phyloP scores from a whole-genome alignment of 2,329 filamentous ascomycete genomes.

The Zymoseptoria crescenta region DNA sequence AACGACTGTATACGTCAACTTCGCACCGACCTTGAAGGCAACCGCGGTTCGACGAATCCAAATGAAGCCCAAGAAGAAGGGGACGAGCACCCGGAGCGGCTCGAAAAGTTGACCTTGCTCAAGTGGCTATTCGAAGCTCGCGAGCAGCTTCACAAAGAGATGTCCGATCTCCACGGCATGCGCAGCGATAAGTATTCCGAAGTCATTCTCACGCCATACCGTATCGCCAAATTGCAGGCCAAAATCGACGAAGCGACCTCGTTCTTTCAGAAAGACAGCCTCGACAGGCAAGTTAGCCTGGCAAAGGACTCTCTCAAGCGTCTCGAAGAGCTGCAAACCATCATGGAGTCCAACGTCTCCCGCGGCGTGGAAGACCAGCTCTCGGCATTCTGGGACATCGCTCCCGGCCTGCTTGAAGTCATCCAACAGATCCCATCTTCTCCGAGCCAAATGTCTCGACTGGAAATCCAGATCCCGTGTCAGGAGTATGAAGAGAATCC shows the following conservation, averaged over 20 bases:
- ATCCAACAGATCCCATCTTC: constrained; percentile 68
- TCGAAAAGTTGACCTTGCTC: constrained; percentile 87
- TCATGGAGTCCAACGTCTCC: constrained; percentile 77
- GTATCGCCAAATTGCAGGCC: constrained; percentile 62
- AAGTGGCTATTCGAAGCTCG: constrained; percentile 96
- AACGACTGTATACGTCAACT: constrained; percentile 72
- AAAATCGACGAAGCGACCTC: constrained; percentile 70
- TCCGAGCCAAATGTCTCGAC: constrained; percentile 40
- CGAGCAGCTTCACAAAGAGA: constrained; percentile 76
- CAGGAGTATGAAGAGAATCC: constrained; percentile 82
- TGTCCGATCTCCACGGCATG: constrained; percentile 76
- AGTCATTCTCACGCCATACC: constrained; percentile 75
- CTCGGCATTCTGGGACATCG: constrained; percentile 96
- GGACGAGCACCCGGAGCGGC: constrained; percentile 84
- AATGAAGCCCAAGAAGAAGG: constrained; percentile 91
- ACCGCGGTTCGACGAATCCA: constrained; percentile 59
- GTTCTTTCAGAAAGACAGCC: constrained; percentile 75
- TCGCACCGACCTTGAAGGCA: constrained; percentile 62
- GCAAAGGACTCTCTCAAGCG: constrained; percentile 65
- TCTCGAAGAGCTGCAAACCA: constrained; percentile 65
- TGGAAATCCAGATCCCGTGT: constrained; percentile 68
- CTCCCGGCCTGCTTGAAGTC: constrained; percentile 68
- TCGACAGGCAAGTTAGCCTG: constrained; percentile 61
- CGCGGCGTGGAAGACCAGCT: constrained; percentile 86
- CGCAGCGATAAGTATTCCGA: constrained; percentile 76